Base-by-base conservation (phyloP, 2,329 filamentous ascomycete species). In the Trichoderma brevicompactum region DNA sequence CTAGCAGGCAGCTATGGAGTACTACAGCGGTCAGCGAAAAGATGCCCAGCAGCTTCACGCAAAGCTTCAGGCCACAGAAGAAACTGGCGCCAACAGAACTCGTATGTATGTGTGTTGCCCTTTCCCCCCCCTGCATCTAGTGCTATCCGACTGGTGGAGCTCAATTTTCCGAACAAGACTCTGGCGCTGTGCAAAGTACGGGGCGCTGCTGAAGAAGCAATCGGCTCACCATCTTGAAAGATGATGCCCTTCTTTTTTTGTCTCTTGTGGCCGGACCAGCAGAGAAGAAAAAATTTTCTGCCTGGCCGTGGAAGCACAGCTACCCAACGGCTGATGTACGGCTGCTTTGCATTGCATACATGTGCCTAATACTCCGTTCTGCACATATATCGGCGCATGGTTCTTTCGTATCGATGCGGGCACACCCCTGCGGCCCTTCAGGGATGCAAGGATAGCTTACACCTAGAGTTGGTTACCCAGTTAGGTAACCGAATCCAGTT, bases 131-230 rank as follows among this genome's bases (percentile, higher is more conserved):
- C 55, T 59, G 32, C 28, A 9, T n/a, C 32, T 59, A 49, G 46
- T 38, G 64, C 54, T 46, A 61, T 34, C 19, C 49, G 56, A 65
- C 56, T 65, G 64, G 64, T 65, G 64, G 64, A 61, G 43, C 48
- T 19, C 56, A 65, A 58, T 65, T 61, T 54, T 65, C 55, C 64
- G 60, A 17, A 38, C 28, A 55, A n/a, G 6, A 17, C 23, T 28
- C 32, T 40, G 56, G 43, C 23, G 23, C 23, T 28, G 23, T 28
- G 5, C 23, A 28, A 28, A 5, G 2, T 28, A 28, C 23, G 28
- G 46, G 48, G 48, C 48, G 28, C 23, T 34, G 13, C 48, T 34
- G 12, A 28, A 32, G 13, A 34, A 23, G 19, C 8, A 43, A 41
- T 10, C 19, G 19, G 53, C 38, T n/a, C 23, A 32, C 53, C 7